A percentile compares a stretch with the other conserved stretches of the same genome.
These are phyloP conservation scores for Globisporangium megalacanthum DNA, from an alignment of 352 stramenopile genomes.

Conservation along the genomic window DNA sequence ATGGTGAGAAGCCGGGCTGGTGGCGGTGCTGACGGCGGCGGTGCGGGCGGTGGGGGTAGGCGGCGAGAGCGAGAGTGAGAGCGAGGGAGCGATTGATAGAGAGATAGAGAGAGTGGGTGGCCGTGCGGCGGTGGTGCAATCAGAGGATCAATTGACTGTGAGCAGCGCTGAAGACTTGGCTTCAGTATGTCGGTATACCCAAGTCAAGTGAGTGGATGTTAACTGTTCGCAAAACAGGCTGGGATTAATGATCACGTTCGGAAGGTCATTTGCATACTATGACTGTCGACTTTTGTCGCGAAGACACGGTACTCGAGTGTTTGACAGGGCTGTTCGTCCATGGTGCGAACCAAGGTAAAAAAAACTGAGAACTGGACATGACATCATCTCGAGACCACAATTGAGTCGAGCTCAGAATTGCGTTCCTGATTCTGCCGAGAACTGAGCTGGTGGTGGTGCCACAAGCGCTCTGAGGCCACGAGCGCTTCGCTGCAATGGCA, in stretches of 20 bases:
- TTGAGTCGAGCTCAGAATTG: not conserved
- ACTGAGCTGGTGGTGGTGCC: too few species aligned
- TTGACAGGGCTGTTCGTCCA: too few species aligned
- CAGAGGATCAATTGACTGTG: not conserved
- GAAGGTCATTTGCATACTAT: not conserved
- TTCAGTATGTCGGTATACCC: not conserved
- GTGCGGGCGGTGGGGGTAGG: not conserved
- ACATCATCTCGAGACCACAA: not conserved
- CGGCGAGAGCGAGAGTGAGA: not conserved
- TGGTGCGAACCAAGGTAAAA: not conserved
- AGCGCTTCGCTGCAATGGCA: too few species aligned
- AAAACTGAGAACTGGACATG: not conserved
- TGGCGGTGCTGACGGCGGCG: conserved; percentile 1
- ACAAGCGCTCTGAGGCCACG: too few species aligned
- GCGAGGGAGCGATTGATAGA: too few species aligned
- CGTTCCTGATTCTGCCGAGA: too few species aligned
- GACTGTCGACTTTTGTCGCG: not conserved
- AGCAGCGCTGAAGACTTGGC: not conserved
- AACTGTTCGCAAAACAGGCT: not conserved
- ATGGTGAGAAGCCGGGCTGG: conserved; percentile 3
- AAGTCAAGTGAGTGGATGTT: not conserved
- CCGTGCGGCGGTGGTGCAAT: not conserved
- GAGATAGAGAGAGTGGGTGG: too few species aligned
- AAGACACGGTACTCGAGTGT: too few species aligned
- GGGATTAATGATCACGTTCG: not conserved